Conservation (phyloP, 2,329 filamentous ascomycete species). For the Colletotrichum magnum region DNA sequence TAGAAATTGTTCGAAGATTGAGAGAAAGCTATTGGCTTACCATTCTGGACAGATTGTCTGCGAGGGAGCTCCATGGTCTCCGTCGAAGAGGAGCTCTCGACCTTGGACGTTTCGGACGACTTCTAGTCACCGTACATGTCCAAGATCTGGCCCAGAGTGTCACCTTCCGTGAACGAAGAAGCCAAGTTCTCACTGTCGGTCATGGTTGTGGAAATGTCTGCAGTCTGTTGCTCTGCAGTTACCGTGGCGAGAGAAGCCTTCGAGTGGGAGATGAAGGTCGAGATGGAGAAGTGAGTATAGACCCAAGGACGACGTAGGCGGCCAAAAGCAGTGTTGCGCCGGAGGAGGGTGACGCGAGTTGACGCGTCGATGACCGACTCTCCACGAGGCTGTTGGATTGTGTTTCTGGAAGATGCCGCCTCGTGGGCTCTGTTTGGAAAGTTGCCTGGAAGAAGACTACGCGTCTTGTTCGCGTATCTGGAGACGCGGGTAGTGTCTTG, state of each 20-base stretch:
- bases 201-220: neutral
- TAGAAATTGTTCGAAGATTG: too few relatives aligned
- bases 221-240: neutral
- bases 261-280: neutral
- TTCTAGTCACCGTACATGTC: constrained; percentile 18
- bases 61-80: neutral
- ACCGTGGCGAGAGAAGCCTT: neutral
- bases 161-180: neutral
- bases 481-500: too few relatives aligned
- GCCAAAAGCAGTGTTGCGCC: neutral
- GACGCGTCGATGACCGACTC: neutral
- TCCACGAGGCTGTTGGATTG: neutral
- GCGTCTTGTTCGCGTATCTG: too few relatives aligned
- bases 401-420: neutral
- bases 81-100: neutral
- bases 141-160: neutral
- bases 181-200: too few relatives aligned
- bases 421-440: neutral
- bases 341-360: neutral
- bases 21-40: neutral
- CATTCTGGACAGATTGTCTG: neutral
- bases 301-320: constrained; percentile 6
- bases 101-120: neutral
- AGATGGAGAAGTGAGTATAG: constrained; percentile 1
- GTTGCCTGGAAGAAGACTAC: neutral